Evolutionary conservation across 108 stramenopile genomes (phyloP), one percentile per base, ranked within the genome.

Genomic region (Skeletonema marinoi): DNA sequence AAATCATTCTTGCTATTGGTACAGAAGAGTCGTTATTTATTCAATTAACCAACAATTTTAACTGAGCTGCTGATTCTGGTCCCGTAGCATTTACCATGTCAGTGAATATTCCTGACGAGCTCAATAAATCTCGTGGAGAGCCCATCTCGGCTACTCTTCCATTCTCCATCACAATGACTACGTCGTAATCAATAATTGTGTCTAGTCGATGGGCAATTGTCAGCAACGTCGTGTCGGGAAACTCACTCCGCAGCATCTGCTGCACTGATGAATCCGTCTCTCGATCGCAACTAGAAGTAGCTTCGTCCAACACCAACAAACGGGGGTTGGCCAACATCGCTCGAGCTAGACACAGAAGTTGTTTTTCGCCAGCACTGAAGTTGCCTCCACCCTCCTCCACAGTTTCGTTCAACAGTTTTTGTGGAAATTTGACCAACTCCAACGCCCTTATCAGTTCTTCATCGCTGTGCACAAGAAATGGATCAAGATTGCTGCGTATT

Each of bases 161-260:
- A 29, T 87, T 78, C 29, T 89, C 88, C 89, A 98, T 93, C 2
- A 97, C 96, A 29, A 97, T 71, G 56, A 94, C 83, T 1, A 77
- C 78, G 78, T 98, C 96, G 66, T 89, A 95, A 68, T 98, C 96
- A 85, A 98, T 89, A 65, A 98, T 95, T 13, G 98, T 98, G 62
- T 91, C 81, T 29, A 93, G 68, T 4, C 97, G 78, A 70, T 98
- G 98, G 11, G 98, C 98, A 36, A 98, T 88, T 9, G 96, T 96
- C 0, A 98, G 70, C 14, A 96, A 69, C 4, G 98, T 98, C 38
- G 90, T 89, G 11, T 87, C 82, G 14, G 75, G 70, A 67, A 95
- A 95, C 9, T 82, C 66, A 30, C 84, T 85, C 6, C 96, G 86
- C 2, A 97, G 85, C 85, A 92, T 93, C 19, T 66, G 62, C 74